Evolutionary conservation across 768 basidiomycete species (phyloP), one percentile per base, ranked within the genome.

Genomic region (Amanita exitialis): DNA sequence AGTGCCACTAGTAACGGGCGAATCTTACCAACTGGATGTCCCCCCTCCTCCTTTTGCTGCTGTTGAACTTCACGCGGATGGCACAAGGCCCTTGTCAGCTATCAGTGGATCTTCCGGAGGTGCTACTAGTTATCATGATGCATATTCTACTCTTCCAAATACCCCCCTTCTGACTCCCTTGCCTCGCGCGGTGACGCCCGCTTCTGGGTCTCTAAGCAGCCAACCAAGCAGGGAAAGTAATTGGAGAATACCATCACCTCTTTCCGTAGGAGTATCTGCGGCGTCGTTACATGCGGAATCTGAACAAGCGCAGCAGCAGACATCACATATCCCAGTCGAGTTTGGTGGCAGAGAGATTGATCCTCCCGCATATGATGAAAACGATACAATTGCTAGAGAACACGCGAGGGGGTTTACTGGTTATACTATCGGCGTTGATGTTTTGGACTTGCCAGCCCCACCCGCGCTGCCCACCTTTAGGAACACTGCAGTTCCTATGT

Each of bases 121-220:
- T 3, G 72, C 67, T 27, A 83, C 82, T 0, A 57, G 82, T 2
- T 86, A 80, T 56, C 79, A 80, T 54, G 83, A 86, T 57, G 83
- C 84, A 0, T 52, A 63, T 3, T 82, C 81, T 0, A 77, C 78
- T 2, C 34, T 68, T 13, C 74, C 78, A 18, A 64, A 62, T 37
- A 72, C 71, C 6, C 71, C 72, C 5, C 57, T 66, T 1, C 51
- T 72, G 39, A 55, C 69, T 1, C 71, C 74, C 43, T 70, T 71
- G 7, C 75, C 73, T 4, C 66, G 75, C 34, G 78, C 76, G 7
- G 45, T 76, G 51, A 76, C 78, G 2, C 76, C 77, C 32, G 65
- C 69, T 3, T 66, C 62, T 7, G 53, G 37, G 16, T 55, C 48
- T 15, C 23, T 50, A 8, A 44, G 44, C 41, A 47, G 47, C 18